Conservation (phyloP, 2,329 filamentous ascomycete genomes). For the Aureobasidium musti region DNA sequence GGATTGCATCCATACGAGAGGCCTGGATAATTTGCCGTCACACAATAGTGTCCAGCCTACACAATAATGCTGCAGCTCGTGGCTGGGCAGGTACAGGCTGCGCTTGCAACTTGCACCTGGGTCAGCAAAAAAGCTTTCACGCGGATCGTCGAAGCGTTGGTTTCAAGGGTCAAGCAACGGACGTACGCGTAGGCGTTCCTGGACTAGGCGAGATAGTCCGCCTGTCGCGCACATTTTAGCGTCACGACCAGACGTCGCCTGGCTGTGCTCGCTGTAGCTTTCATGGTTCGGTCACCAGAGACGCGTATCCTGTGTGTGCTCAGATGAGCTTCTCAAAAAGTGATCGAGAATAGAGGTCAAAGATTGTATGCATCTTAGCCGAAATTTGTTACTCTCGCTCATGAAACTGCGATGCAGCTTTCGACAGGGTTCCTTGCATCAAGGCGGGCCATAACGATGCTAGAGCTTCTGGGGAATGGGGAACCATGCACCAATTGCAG, state of each 20-base stretch:
- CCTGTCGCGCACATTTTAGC: slow-evolving; percentile 22
- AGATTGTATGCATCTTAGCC: slow-evolving; percentile 2
- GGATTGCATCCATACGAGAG: neutral
- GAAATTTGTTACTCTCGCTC: slow-evolving; percentile 13
- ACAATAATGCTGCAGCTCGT: slow-evolving; percentile 4
- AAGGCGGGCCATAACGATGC: slow-evolving; percentile 18
- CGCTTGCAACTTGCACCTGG: slow-evolving; percentile 1
- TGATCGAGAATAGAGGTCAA: neutral
- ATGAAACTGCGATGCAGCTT: slow-evolving; percentile 25
- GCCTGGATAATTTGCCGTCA: slow-evolving; percentile 6
- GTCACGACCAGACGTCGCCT: slow-evolving; percentile 15
- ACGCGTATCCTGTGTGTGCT: slow-evolving; percentile 12
- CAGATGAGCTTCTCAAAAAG: neutral
- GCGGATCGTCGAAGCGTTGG: neutral
- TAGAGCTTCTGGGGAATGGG: slow-evolving; percentile 21
- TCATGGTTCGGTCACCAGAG: neutral
- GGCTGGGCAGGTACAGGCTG: neutral
- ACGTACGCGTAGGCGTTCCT: slow-evolving; percentile 25
- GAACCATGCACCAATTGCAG: slow-evolving; percentile 15
- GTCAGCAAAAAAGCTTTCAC: neutral
- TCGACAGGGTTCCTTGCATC: slow-evolving; percentile 26
- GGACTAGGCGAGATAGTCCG: slow-evolving; percentile 11
- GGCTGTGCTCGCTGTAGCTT: neutral
- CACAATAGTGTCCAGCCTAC: neutral
- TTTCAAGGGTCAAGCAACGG: neutral